phyloP scores from a whole-genome alignment of 805 yeast genomes.

The Ascoidea rubescens region DNA sequence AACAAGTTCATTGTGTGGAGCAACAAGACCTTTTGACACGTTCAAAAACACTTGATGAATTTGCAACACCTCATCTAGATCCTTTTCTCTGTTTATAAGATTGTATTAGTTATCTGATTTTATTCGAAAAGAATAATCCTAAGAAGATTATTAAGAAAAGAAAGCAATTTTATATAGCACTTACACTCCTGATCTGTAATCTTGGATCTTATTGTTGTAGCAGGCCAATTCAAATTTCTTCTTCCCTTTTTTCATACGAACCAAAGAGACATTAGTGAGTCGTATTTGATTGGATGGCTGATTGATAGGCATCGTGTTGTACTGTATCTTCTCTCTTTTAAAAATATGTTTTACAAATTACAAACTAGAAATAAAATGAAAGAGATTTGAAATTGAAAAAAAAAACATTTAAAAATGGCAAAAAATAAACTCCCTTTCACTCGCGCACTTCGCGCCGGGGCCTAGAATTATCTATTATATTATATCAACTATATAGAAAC shows the following conservation, averaged over 20 bases:
- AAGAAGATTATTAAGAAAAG: not conserved
- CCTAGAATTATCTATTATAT: too few relatives aligned
- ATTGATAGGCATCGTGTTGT: slow-evolving; percentile 39
- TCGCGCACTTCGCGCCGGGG: too few relatives aligned
- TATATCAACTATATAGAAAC: too few relatives aligned
- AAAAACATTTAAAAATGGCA: slow-evolving; percentile 8
- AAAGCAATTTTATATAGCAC: too few relatives aligned
- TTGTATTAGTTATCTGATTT: not conserved
- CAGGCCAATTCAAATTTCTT: slow-evolving; percentile 92
- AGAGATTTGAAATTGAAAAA: not conserved
- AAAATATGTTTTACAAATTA: not conserved
- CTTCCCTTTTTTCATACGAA: slow-evolving; percentile 80
- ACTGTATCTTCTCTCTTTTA: slow-evolving; percentile 7
- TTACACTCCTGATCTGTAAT: slow-evolving; percentile 65
- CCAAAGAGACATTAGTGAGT: slow-evolving; percentile 88
- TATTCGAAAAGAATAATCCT: not conserved
- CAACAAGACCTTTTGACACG: slow-evolving; percentile 90
- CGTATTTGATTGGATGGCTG: slow-evolving; percentile 86
- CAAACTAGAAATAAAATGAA: not conserved
- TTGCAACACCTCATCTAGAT: slow-evolving; percentile 89
- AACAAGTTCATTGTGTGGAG: slow-evolving; percentile 70
- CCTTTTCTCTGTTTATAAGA: slow-evolving; percentile 45
- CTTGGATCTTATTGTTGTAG: slow-evolving; percentile 93
- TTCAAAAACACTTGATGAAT: slow-evolving; percentile 89
- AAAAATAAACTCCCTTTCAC: too few relatives aligned